Conservation (phyloP, 2,329 filamentous ascomycete genomes). For the Colletotrichum liaoningense region DNA sequence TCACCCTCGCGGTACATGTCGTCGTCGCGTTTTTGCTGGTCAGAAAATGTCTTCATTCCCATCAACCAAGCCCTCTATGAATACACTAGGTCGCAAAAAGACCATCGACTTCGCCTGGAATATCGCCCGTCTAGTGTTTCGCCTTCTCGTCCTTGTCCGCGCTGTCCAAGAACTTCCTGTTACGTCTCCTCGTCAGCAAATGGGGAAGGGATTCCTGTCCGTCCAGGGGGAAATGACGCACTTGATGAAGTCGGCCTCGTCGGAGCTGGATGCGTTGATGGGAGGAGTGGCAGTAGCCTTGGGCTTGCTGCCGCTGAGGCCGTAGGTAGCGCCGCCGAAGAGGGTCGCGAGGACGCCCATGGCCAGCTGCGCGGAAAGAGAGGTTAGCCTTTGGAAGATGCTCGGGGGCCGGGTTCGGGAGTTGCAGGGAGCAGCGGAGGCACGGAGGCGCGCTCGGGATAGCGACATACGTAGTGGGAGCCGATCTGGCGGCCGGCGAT, state of each 20-base stretch:
- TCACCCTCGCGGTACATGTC: not conserved
- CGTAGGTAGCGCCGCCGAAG: constrained; percentile 47
- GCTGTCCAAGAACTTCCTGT: constrained; percentile 60
- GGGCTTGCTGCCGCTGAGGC: constrained; percentile 60
- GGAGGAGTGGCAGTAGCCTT: constrained; percentile 61
- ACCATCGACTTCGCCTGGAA: constrained; percentile 30
- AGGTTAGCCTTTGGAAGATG: constrained; percentile 37
- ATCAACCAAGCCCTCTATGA: constrained; percentile 32
- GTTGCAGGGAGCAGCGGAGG: constrained; percentile 11
- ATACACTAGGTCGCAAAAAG: constrained; percentile 31
- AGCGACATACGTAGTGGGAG: constrained; percentile 68
- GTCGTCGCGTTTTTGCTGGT: constrained; percentile 12
- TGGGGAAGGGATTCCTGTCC: not conserved
- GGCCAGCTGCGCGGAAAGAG: constrained; percentile 57
- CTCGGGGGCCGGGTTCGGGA: constrained; percentile 14
- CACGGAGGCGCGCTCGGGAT: constrained; percentile 22
- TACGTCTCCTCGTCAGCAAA: constrained; percentile 37
- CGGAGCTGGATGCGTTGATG: constrained; percentile 71
- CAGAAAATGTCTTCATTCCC: constrained; percentile 35
- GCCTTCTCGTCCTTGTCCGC: constrained; percentile 55
- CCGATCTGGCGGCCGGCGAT: constrained; percentile 70
- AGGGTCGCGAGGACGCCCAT: constrained; percentile 66
- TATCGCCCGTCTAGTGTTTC: constrained; percentile 50
- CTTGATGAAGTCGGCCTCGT: constrained; percentile 76
- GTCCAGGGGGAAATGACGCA: constrained; percentile 47